Evolutionary conservation across 306 rosid species (phyloP).

Genomic region (Arachis hypogaea): DNA sequence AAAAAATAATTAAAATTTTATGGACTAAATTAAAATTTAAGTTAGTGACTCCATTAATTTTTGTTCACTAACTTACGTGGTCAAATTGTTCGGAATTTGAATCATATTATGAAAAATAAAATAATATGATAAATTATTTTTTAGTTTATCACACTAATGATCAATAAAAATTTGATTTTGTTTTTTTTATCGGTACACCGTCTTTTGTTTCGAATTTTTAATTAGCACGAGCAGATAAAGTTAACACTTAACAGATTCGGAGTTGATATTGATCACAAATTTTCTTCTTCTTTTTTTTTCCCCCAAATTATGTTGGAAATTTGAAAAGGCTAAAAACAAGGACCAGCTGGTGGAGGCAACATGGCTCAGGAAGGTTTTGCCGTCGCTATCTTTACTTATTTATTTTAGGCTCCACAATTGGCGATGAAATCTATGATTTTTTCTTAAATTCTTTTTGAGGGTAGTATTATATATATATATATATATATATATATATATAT

Average conservation of each 20-base stretch:
- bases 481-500: too few species aligned
- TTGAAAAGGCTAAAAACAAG: background rate
- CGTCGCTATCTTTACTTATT: background rate
- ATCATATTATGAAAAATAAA: too few species aligned
- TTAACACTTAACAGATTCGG: background rate
- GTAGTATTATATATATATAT: too few species aligned
- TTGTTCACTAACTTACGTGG: too few species aligned
- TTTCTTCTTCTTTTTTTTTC: background rate
- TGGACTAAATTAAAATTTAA: too few species aligned
- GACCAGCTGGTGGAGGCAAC: background rate
- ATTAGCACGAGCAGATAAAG: too few species aligned
- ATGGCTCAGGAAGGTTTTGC: background rate
- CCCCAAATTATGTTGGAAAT: background rate
- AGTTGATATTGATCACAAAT: background rate
- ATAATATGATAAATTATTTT: too few species aligned
- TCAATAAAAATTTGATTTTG: too few species aligned
- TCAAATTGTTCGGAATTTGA: too few species aligned
- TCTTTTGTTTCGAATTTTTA: background rate
- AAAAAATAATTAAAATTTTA: too few species aligned
- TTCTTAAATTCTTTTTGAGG: background rate
- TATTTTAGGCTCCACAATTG: background rate
- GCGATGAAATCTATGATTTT: slow-evolving; percentile 6
- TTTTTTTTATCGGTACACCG: background rate
- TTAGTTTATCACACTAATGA: too few species aligned
- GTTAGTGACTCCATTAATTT: too few species aligned